A percentile compares a stretch with the other conserved stretches of the same genome.
Conservation (phyloP, 805 yeast species). For the Nakazawaea pomicola region DNA sequence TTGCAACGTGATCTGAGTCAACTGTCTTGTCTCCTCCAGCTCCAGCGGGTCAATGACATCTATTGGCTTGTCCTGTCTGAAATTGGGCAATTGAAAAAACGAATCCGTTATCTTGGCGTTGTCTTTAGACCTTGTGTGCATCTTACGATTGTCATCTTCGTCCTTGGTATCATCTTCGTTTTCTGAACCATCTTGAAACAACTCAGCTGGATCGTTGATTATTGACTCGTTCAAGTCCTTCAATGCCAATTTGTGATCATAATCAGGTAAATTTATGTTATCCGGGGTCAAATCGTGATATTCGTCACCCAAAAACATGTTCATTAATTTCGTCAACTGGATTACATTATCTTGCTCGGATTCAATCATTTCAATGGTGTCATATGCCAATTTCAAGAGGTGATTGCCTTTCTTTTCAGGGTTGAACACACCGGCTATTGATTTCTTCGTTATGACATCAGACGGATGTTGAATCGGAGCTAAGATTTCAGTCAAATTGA, state of each 20-base stretch:
- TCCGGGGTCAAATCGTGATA: conserved; percentile 62
- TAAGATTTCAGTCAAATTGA: conserved; percentile 54
- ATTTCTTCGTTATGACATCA: conserved; percentile 68
- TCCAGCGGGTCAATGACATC: conserved; percentile 45
- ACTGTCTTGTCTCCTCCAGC: conserved; percentile 67
- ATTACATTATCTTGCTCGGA: conserved; percentile 77
- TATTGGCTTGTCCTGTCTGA: conserved; percentile 40
- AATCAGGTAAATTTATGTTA: conserved; percentile 59
- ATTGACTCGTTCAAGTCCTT: conserved; percentile 23
- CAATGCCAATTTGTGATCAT: conserved; percentile 54
- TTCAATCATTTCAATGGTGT: conserved; percentile 73
- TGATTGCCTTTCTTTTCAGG: conserved; percentile 33
- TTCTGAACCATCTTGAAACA: conserved; percentile 18
- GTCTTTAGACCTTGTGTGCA: conserved; percentile 7
- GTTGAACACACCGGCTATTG: conserved; percentile 62
- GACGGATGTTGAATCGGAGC: conserved; percentile 79
- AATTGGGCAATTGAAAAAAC: conserved; percentile 60
- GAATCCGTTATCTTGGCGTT: conserved; percentile 38
- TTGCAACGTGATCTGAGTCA: conserved; percentile 74
- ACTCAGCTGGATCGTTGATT: conserved; percentile 13
- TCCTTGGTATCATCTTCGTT: conserved; percentile 16
- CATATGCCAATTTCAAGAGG: conserved; percentile 59
- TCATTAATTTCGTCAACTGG: conserved; percentile 64
- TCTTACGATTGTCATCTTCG: conserved; percentile 11
- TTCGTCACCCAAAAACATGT: conserved; percentile 83